Base-by-base conservation (phyloP, 352 stramenopile species). In the Phytophthora crassamura region DNA sequence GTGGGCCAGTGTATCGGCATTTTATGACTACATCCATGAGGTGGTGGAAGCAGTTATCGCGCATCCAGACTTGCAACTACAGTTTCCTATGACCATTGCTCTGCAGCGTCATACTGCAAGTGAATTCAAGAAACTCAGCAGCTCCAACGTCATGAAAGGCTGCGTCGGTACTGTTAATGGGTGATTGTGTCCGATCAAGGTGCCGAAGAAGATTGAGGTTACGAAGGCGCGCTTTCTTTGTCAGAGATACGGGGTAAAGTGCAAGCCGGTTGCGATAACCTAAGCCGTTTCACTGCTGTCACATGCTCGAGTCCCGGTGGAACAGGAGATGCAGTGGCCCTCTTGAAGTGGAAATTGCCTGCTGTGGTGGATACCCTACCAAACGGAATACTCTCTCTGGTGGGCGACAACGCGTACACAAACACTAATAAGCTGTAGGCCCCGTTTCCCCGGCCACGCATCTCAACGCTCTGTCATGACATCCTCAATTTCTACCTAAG, bases 401-500 rank as follows among this genome's bases (percentile, higher is more conserved):
- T 36, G 2, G 49, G 49, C 3, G 49, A 46, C 20, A 46, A 57
- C 15, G 49, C 49, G 12, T 57, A 47, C 36, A 38, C 18, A 12
- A 57, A 57, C 36, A 16, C 32, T 5, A 57, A 57, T 10, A 34
- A 40, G 8, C 49, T 46, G 5, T n/a, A 47, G 11, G 47, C 36
- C 7, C 32, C 50, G 12, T 58, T 58, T 14, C 48, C 48, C 3
- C 33, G 35, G 20, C 50, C 15, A 2, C 18, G 39, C 1, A 58
- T 42, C 3, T 18, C 38, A 12, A 47, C 22, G 5, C 1, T 4
- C 12, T 22, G n/a, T 16, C 22, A 42, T 25, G 50, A 48, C 38
- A 48, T 18, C 50, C 48, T 38, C 25, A 58, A 48, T 48, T 56
- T 48, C 14, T 14, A 40, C 30, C 15, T 47, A 10, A 58, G 50